Conservation (phyloP, 371 early-diverging fungal species). For the Gilbertella persicaria region DNA sequence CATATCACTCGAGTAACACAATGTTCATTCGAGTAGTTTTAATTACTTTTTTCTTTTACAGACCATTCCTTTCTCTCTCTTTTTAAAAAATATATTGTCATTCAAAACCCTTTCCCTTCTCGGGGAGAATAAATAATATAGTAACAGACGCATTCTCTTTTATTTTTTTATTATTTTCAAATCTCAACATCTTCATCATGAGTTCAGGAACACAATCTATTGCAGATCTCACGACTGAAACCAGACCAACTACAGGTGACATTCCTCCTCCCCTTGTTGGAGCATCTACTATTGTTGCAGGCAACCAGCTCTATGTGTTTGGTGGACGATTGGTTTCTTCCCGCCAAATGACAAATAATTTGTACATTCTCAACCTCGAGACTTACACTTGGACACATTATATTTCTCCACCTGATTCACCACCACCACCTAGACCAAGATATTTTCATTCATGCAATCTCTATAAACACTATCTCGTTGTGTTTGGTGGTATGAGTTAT, state of each 20-base stretch:
- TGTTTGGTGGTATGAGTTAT: slow-evolving; percentile 72
- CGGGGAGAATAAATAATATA: background rate
- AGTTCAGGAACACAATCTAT: slow-evolving; percentile 54
- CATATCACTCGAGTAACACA: background rate
- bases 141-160: background rate
- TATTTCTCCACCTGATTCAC: slow-evolving; percentile 31
- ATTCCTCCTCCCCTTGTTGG: slow-evolving; percentile 76
- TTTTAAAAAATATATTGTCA: background rate
- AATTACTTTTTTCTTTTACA: background rate
- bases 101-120: background rate
- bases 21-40: background rate
- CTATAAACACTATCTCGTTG: slow-evolving; percentile 54
- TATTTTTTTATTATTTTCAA: background rate
- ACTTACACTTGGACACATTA: slow-evolving; percentile 56
- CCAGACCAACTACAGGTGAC: slow-evolving; percentile 60
- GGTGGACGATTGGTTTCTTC: slow-evolving; percentile 72
- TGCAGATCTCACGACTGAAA: slow-evolving; percentile 74
- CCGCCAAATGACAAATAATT: slow-evolving; percentile 67
- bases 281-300: slow-evolving; percentile 62
- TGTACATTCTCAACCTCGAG: slow-evolving; percentile 66
- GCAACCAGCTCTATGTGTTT: slow-evolving; percentile 65
- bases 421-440: slow-evolving; percentile 50
- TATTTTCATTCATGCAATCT: slow-evolving; percentile 81
- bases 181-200: slow-evolving; percentile 1
- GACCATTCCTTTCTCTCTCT: background rate